A percentile compares a stretch with the other conserved stretches of the same genome.
These are phyloP conservation scores for Soucietia sequanensis DNA, from an alignment of 805 yeast species.

Conservation along the genomic window DNA sequence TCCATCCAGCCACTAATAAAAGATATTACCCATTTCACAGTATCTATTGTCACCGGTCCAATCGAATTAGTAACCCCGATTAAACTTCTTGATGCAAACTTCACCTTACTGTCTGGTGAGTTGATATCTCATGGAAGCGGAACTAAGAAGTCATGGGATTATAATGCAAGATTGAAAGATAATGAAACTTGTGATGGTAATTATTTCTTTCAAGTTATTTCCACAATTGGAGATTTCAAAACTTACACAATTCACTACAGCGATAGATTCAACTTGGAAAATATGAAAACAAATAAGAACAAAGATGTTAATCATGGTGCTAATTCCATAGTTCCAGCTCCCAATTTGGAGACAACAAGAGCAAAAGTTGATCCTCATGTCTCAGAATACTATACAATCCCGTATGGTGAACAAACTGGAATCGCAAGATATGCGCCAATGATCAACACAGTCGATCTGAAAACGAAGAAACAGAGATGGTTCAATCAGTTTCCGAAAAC, in stretches of 20 bases:
- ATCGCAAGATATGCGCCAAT: constrained; percentile 12
- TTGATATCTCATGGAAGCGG: not conserved
- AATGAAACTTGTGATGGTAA: constrained; percentile 7
- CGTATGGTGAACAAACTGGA: constrained; percentile 11
- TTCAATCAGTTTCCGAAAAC: not conserved
- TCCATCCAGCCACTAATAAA: constrained; percentile 5
- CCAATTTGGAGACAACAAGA: not conserved
- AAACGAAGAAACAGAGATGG: constrained; percentile 6
- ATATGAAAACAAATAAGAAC: constrained; percentile 5
- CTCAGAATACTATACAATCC: constrained; percentile 8
- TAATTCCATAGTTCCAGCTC: constrained; percentile 8
- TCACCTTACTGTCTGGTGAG: not conserved
- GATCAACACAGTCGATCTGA: constrained; percentile 6
- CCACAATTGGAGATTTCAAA: constrained; percentile 1
- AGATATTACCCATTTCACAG: constrained; percentile 4
- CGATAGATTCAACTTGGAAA: constrained; percentile 6
- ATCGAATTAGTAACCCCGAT: constrained; percentile 7
- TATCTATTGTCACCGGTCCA: constrained; percentile 10
- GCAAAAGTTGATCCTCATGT: not conserved
- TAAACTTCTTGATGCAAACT: not conserved
- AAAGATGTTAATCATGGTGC: constrained; percentile 5
- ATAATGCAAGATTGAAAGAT: constrained; percentile 1
- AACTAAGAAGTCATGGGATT: constrained; percentile 6
- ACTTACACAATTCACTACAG: constrained; percentile 10
- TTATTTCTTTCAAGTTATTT: constrained; percentile 10